phyloP scores from a whole-genome alignment of 73 alveolate species.

The Stentor coeruleus region DNA sequence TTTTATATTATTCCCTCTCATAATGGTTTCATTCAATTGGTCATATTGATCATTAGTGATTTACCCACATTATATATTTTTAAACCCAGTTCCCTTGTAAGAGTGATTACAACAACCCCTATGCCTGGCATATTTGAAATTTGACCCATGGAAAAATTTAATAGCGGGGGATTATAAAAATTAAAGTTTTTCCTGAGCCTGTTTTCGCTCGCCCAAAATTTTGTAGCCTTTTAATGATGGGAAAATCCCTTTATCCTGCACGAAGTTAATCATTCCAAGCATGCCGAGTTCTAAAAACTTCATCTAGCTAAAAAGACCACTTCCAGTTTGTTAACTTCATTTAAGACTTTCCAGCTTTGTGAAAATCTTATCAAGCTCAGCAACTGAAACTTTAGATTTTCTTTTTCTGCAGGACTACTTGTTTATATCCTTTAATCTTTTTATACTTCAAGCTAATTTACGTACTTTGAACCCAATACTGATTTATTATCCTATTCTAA shows the following conservation, averaged over 20 bases:
- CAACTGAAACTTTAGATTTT: no score
- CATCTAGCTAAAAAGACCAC: slow-evolving; percentile 63
- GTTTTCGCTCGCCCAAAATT: slow-evolving; percentile 99
- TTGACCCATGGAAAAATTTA: slow-evolving; percentile 80
- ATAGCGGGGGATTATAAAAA: slow-evolving; percentile 98
- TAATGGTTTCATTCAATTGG: slow-evolving; percentile 76
- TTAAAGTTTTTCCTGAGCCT: slow-evolving; percentile 99
- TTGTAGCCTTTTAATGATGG: slow-evolving; percentile 82
- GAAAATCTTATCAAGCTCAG: no score
- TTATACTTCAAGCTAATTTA: no score
- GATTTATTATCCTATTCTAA: no score
- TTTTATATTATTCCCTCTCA: slow-evolving; percentile 96
- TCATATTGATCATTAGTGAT: slow-evolving; percentile 58
- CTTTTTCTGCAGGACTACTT: no score
- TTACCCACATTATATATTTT: slow-evolving; percentile 96
- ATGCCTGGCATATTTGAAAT: slow-evolving; percentile 83
- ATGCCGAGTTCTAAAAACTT: slow-evolving; percentile 69
- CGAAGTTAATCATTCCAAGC: slow-evolving; percentile 76
- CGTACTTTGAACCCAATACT: no score
- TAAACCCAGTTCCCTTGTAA: slow-evolving; percentile 97
- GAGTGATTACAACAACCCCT: slow-evolving; percentile 94
- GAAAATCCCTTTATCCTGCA: slow-evolving; percentile 88
- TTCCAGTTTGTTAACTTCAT: slow-evolving; percentile 26
- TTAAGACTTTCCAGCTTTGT: no score
- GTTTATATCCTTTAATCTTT: no score